These are phyloP conservation scores for Populus deltoides DNA, from an alignment of 345 rosid genomes.

Conservation along the genomic window DNA sequence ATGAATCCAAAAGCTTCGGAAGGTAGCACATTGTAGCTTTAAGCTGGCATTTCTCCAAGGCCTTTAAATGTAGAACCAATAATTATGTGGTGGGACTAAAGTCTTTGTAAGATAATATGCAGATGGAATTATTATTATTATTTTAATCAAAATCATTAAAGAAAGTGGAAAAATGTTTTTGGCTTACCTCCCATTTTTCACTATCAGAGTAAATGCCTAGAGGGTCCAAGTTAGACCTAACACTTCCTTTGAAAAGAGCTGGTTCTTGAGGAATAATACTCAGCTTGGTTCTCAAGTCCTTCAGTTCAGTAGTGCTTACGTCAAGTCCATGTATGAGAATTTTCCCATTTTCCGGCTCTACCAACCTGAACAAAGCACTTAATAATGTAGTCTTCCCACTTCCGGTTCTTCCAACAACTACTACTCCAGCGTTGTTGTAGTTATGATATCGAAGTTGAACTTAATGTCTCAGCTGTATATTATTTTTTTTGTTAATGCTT, in stretches of 20 bases:
- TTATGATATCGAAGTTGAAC: too few species aligned
- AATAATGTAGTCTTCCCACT: constrained; percentile 80
- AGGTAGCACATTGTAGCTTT: constrained; percentile 54
- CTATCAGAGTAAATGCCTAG: constrained; percentile 54
- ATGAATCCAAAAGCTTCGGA: constrained; percentile 61
- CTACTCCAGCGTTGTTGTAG: too few species aligned
- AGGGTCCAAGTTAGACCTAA: constrained; percentile 74
- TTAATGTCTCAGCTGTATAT: too few species aligned
- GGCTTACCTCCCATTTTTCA: constrained; percentile 67
- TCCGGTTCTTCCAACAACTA: constrained; percentile 20
- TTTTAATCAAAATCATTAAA: too few species aligned
- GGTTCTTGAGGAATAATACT: constrained; percentile 90
- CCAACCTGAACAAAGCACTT: constrained; percentile 71
- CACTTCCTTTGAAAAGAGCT: constrained; percentile 58
- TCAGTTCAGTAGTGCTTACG: constrained; percentile 63
- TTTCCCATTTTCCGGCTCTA: constrained; percentile 62
- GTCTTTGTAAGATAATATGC: too few species aligned
- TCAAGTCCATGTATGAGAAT: constrained; percentile 63
- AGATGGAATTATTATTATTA: too few species aligned
- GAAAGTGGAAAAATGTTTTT: not conserved
- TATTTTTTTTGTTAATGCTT: too few species aligned
- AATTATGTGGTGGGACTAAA: too few species aligned
- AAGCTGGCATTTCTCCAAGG: constrained; percentile 76
- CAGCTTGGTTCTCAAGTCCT: constrained; percentile 70
- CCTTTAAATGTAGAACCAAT: constrained; percentile 32